Evolutionary conservation across 2,329 filamentous ascomycete species (phyloP), one percentile per base, ranked within the genome.

Genomic region (Magnaporthiopsis incrustans): DNA sequence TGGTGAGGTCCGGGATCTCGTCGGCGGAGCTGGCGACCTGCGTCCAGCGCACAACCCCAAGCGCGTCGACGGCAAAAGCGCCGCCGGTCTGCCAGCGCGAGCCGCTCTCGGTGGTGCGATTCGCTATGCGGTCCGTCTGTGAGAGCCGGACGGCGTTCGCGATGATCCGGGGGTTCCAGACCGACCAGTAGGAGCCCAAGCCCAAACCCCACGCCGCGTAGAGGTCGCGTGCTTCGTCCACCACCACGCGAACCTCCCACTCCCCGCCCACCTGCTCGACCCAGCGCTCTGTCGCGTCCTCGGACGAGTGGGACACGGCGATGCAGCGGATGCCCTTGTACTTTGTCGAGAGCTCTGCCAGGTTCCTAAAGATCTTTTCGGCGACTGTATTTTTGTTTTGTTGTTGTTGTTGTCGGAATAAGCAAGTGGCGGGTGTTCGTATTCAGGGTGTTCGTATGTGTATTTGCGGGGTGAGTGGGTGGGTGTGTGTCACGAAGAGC

Each of bases 121-220:
- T 88, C 81, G 84, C 88, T 67, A 91, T 89, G 18, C 85, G 82
- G 71, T 91, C 86, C 61, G 82, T 76, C 66, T 79, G 82, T 15
- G 82, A 85, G 32, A 91, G 75, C 64, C 77, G 81, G 66, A 84
- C 83, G 2, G 82, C 81, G n/a, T 77, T 79, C 70, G 80, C 84
- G 65, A 91, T 67, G n/a, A 81, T 79, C 63, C 78, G 71, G 0
- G 86, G 87, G 64, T 79, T 84, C 22, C 89, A 73, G 7, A 88
- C 81, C 70, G 91, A 86, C 81, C 84, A 86, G 65, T 84, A 82
- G 26, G 77, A 81, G 1, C 82, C 82, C 3, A 83, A 74, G 8
- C 87, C 87, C 3, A 92, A 76, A 0, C 89, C 89, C 86, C 87
- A 91, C 64, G 79, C 77, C 3, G 83, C 82, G 71, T 89, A 91